These are phyloP conservation scores for Lichtheimia corymbifera DNA, from an alignment of 371 early-diverging fungal species.

Conservation along the genomic window DNA sequence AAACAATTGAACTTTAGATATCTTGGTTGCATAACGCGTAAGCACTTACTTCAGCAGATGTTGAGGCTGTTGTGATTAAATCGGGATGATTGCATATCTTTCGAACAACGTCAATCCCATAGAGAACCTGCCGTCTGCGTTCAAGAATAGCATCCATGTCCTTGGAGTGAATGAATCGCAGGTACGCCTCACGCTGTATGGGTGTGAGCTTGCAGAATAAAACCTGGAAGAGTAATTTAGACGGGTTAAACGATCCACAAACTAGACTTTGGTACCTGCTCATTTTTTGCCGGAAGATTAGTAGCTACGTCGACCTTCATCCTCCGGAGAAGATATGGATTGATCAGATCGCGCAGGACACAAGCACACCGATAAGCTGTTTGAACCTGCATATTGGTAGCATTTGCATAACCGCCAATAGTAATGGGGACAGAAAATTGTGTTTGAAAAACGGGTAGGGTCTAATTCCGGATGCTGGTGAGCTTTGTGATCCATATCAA, in stretches of 20 bases:
- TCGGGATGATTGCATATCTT: constrained; percentile 99
- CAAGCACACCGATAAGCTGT: constrained; percentile 93
- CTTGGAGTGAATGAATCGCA: constrained; percentile 69
- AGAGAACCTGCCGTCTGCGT: constrained; percentile 84
- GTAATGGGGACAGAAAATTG: constrained; percentile 93
- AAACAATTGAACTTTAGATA: neutral
- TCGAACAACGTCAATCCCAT: constrained; percentile 92
- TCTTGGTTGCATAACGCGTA: neutral
- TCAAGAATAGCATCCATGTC: constrained; percentile 78
- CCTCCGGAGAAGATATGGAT: constrained; percentile 92
- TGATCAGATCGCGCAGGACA: constrained; percentile 88
- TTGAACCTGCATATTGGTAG: constrained; percentile 84
- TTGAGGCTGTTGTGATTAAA: constrained; percentile 45
- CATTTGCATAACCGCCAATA: constrained; percentile 91
- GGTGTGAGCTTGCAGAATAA: constrained; percentile 90
- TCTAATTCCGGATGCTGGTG: constrained; percentile 30
- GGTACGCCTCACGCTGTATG: constrained; percentile 79
- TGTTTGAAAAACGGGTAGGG: constrained; percentile 88
- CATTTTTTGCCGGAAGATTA: constrained; percentile 91
- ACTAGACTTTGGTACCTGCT: constrained; percentile 63
- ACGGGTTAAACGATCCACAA: neutral
- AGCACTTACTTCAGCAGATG: constrained; percentile 11
- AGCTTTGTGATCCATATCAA: neutral
- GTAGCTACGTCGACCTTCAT: constrained; percentile 93
- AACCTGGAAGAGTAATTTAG: constrained; percentile 32